Evolutionary conservation across 164 flowering plant species (phyloP), one percentile per base, ranked within the genome.

Genomic region (Malania oleifera): DNA sequence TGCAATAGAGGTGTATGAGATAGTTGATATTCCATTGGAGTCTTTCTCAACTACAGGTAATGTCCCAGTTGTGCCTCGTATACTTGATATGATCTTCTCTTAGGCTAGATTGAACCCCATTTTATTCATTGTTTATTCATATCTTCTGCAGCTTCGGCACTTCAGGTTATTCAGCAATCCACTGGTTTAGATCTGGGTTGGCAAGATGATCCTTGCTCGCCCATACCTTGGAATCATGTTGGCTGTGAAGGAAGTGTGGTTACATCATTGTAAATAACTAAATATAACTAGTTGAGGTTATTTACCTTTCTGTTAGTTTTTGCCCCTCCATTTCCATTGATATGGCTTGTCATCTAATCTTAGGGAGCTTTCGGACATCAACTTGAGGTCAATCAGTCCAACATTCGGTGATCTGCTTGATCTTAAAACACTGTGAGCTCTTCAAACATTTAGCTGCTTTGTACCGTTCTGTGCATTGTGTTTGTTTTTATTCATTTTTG

Each of bases 141-240:
- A 38, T 43, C 47, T 35, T 34, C 25, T 78, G 63, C 83, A 89
- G 97, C 85, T 57, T 89, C 95, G 18, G 95, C 97, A 20, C 90
- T 89, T 65, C 78, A 82, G 67, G 88, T 87, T 64, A 89, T 89
- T 60, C 81, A 85, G 59, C 82, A 85, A 53, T 83, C 76, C 2
- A 73, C 82, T 24, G 90, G 88, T 26, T 57, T 80, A 27, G 85
- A 89, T 74, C 70, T 89, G 38, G 90, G 79, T 43, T 89, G 97
- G 97, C 59, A 85, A 71, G 95, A 87, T 57, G 97, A 89, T 72
- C 97, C 97, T 4, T 89, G 97, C 74, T 80, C 73, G 60, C 97
- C 97, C 14, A 68, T 59, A 20, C 70, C 77, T 50, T 89, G 97
- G 97, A 75, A 85, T 56, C 85, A 75, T 60, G 71, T 89, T 39